Percentiles rank a stretch among this genome's conserved stretches.
phyloP scores from a whole-genome alignment of 352 stramenopile genomes.

The Chrysophaeum taylorii region DNA sequence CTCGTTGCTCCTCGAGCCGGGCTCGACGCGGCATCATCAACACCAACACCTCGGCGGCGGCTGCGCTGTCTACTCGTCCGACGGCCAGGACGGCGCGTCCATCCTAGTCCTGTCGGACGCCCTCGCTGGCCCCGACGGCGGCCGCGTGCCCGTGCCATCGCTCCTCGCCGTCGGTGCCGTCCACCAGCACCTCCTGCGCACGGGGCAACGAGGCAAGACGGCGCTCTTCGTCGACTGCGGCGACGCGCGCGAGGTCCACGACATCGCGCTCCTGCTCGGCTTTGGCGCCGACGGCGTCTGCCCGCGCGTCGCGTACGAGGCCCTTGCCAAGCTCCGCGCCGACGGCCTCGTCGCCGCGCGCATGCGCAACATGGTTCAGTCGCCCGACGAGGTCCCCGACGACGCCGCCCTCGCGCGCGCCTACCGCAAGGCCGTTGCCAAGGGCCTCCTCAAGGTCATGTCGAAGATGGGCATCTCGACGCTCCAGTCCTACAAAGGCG shows the following conservation, averaged over 20 bases:
- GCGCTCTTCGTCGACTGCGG: slow-evolving; percentile 83
- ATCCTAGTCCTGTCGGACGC: slow-evolving; percentile 81
- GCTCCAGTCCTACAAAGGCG: slow-evolving; percentile 72
- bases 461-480: slow-evolving; percentile 78
- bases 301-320: slow-evolving; percentile 86
- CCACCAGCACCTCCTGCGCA: slow-evolving; percentile 86
- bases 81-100: slow-evolving; percentile 42
- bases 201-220: slow-evolving; percentile 71
- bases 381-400: slow-evolving; percentile 2
- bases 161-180: slow-evolving; percentile 83
- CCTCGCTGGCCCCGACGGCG: slow-evolving; percentile 67
- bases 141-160: slow-evolving; percentile 82
- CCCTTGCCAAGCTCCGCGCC: slow-evolving; percentile 83
- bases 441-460: slow-evolving; percentile 75
- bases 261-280: slow-evolving; percentile 80
- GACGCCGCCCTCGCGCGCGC: slow-evolving; percentile 62
- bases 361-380: slow-evolving; percentile 9
- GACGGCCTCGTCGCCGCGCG: slow-evolving; percentile 67
- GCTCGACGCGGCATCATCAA: neutral
- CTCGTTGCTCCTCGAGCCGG: too few relatives aligned
- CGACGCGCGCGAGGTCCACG: slow-evolving; percentile 89
- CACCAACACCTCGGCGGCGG: neutral
- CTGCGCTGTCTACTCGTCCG: slow-evolving; percentile 3
- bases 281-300: slow-evolving; percentile 88
- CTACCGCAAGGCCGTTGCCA: slow-evolving; percentile 65